phyloP scores from a whole-genome alignment of 1,284 basidiomycete genomes.

The Apiotrichum montevideense region DNA sequence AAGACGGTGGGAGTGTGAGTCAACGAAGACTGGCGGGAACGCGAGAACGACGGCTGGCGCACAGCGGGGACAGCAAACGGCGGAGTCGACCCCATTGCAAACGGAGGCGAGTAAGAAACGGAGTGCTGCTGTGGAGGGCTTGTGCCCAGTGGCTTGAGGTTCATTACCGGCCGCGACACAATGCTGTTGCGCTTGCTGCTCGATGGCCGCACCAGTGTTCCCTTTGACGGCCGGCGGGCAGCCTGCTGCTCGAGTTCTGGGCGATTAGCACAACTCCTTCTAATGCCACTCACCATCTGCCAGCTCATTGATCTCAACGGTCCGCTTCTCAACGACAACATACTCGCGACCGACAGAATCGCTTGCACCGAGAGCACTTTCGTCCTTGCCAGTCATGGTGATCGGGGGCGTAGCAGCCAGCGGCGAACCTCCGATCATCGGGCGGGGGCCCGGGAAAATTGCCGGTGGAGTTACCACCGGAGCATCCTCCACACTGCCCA shows the following conservation, averaged over 20 bases:
- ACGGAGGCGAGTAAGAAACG: conserved; percentile 47
- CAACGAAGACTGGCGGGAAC: conserved; percentile 31
- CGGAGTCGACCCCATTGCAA: conserved; percentile 45
- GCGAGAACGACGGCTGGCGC: conserved; percentile 10
- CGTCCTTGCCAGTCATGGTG: conserved; percentile 38
- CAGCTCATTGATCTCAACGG: conserved; percentile 54
- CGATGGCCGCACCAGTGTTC: conserved; percentile 39
- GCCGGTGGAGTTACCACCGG: conserved; percentile 31
- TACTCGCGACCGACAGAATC: conserved; percentile 48
- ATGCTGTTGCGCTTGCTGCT: conserved; percentile 40
- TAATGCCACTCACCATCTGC: conserved; percentile 49
- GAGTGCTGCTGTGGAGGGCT: conserved; percentile 8
- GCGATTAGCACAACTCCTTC: too few relatives aligned
- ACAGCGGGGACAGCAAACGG: conserved; percentile 42
- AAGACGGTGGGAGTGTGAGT: conserved; percentile 33
- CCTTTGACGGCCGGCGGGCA: conserved; percentile 34
- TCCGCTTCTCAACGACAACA: conserved; percentile 55
- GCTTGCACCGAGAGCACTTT: conserved; percentile 31
- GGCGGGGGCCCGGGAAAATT: conserved; percentile 4
- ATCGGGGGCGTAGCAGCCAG: conserved; percentile 41
- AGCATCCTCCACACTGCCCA: conserved; percentile 30
- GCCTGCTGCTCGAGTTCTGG: conserved; percentile 32
- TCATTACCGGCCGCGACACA: conserved; percentile 39
- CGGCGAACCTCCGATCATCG: conserved; percentile 35
- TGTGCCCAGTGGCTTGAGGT: conserved; percentile 29